These are phyloP conservation scores for Phytophthora tentaculata DNA, from an alignment of 352 stramenopile genomes.

Conservation along the genomic window DNA sequence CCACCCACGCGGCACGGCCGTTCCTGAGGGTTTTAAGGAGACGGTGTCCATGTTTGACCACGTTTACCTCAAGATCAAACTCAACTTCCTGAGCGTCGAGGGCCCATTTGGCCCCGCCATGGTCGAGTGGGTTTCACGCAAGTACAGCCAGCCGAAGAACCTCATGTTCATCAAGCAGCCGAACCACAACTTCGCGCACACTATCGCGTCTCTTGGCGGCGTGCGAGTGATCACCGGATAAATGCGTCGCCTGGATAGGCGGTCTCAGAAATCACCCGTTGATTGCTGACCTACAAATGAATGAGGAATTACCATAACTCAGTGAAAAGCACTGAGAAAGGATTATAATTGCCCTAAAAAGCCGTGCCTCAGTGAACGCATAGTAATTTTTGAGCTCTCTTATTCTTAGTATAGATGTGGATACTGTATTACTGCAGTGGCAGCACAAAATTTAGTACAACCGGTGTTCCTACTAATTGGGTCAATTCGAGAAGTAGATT, in stretches of 20 bases:
- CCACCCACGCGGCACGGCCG: slow-evolving; percentile 61
- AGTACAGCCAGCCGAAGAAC: slow-evolving; percentile 93
- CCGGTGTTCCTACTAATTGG: too few species aligned
- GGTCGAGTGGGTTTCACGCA: slow-evolving; percentile 92
- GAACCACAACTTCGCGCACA: slow-evolving; percentile 94
- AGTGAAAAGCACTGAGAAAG: too few species aligned
- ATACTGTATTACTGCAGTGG: too few species aligned
- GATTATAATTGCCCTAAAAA: too few species aligned
- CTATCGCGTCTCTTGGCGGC: slow-evolving; percentile 90
- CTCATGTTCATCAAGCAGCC: slow-evolving; percentile 97
- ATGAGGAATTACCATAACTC: too few species aligned
- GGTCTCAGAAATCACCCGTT: slow-evolving; percentile 11
- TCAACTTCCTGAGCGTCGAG: slow-evolving; percentile 92
- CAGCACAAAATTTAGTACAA: too few species aligned
- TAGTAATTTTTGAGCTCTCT: too few species aligned
- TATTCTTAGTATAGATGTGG: too few species aligned
- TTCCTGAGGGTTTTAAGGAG: slow-evolving; percentile 81
- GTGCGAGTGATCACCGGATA: slow-evolving; percentile 93
- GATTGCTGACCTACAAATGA: slow-evolving; percentile 5
- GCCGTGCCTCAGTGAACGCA: too few species aligned
- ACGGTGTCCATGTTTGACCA: slow-evolving; percentile 92
- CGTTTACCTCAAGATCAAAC: slow-evolving; percentile 96
- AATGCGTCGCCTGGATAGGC: slow-evolving; percentile 2
- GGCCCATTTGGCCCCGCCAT: slow-evolving; percentile 87
- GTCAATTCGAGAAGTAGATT: too few species aligned